These are phyloP conservation scores for Beauveria pseudobassiana DNA, from an alignment of 2,329 filamentous ascomycete species.

Conservation along the genomic window DNA sequence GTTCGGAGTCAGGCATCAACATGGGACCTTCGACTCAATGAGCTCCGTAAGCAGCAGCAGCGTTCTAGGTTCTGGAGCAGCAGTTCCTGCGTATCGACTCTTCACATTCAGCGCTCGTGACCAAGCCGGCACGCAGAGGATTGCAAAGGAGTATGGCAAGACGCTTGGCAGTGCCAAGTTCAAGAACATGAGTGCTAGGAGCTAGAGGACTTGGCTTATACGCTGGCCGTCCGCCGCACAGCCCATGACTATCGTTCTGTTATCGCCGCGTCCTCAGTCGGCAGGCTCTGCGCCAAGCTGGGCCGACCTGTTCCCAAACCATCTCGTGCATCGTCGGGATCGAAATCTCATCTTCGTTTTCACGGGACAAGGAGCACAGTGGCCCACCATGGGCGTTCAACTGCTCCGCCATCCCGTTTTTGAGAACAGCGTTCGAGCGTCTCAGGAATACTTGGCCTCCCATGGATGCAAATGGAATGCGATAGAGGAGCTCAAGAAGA, in stretches of 20 bases:
- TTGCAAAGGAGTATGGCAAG: not conserved
- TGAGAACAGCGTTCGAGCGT: slow-evolving; percentile 1
- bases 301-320: not conserved
- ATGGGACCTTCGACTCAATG: not conserved
- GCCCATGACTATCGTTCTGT: not conserved
- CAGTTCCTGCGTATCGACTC: not conserved
- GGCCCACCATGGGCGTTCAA: slow-evolving; percentile 23
- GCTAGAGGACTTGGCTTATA: not conserved
- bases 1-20: not conserved
- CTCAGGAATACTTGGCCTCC: not conserved
- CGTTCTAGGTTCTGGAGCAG: not conserved
- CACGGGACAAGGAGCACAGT: slow-evolving; percentile 29
- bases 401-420: slow-evolving; percentile 18
- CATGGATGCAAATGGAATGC: not conserved
- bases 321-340: not conserved
- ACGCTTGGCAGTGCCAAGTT: too few relatives aligned
- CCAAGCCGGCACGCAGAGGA: not conserved
- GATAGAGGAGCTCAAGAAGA: slow-evolving; percentile 6
- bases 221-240: not conserved
- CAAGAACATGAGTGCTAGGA: not conserved
- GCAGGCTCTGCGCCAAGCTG: not conserved
- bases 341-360: slow-evolving; percentile 20
- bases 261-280: not conserved
- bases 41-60: not conserved
- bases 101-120: not conserved